phyloP scores from a whole-genome alignment of 495 filamentous ascomycete species.

The Hypoxylon cercidicola region DNA sequence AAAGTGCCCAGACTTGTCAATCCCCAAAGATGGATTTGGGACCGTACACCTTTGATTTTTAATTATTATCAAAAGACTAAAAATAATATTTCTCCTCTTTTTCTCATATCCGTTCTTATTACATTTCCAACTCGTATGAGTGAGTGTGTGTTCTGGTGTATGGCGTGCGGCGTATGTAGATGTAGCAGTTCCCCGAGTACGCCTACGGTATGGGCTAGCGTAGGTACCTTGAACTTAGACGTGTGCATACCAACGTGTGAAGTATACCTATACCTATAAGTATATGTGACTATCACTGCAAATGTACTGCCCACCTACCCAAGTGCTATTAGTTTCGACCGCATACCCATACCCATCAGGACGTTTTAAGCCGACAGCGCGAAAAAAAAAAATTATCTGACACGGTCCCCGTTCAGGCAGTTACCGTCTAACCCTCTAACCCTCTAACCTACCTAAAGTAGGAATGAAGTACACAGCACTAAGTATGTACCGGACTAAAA shows the following conservation, averaged over 20 bases:
- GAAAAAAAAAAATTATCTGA: conserved; percentile 23
- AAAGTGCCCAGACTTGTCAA: conserved; percentile 33
- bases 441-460: conserved; percentile 37
- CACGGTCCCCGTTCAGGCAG: conserved; percentile 40
- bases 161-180: conserved; percentile 11
- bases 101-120: conserved; percentile 4
- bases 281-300: not conserved
- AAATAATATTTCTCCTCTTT: conserved; percentile 23
- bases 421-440: conserved; percentile 12
- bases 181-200: not conserved
- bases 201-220: not conserved
- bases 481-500: not conserved
- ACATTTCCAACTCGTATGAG: not conserved
- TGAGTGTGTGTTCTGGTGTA: conserved; percentile 11
- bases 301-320: conserved; percentile 27
- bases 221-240: conserved; percentile 9
- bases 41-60: conserved; percentile 22
- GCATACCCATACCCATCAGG: conserved; percentile 8
- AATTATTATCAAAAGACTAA: conserved; percentile 30
- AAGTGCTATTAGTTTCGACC: conserved; percentile 6
- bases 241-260: conserved; percentile 19
- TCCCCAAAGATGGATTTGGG: conserved; percentile 28
- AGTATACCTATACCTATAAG: no score
- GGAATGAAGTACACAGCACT: conserved; percentile 20
- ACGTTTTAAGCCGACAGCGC: conserved; percentile 19